Conservation (phyloP, 805 yeast genomes). For the Metschnikowia colocasiae region DNA sequence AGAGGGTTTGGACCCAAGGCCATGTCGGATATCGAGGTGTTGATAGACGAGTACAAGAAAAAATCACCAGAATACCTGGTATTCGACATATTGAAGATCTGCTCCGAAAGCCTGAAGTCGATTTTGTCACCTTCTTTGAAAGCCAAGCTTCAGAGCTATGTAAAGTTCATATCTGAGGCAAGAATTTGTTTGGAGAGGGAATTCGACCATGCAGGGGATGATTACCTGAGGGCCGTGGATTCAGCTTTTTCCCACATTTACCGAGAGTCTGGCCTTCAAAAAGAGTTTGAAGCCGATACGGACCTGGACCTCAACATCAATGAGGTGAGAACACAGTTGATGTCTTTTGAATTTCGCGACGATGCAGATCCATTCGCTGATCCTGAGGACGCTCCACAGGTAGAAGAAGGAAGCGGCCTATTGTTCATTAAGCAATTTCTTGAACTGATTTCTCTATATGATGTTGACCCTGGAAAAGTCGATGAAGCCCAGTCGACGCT, state of each 20-base stretch:
- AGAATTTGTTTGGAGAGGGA: slow-evolving; percentile 9
- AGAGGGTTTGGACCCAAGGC: slow-evolving; percentile 66
- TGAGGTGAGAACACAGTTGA: slow-evolving; percentile 38
- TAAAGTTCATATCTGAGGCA: slow-evolving; percentile 25
- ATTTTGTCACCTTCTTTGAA: slow-evolving; percentile 14
- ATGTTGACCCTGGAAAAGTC: slow-evolving; percentile 21
- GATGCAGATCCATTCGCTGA: slow-evolving; percentile 22
- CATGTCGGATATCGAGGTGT: slow-evolving; percentile 23
- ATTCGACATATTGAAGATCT: slow-evolving; percentile 8
- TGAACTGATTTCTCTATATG: slow-evolving; percentile 17
- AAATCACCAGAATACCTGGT: slow-evolving; percentile 5
- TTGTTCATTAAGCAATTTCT: slow-evolving; percentile 12
- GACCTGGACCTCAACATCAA: slow-evolving; percentile 33
- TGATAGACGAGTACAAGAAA: slow-evolving; percentile 22
- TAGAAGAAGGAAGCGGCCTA: slow-evolving; percentile 14
- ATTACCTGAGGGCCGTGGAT: not conserved
- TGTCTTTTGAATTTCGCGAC: slow-evolving; percentile 28
- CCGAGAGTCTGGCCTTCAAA: slow-evolving; percentile 26
- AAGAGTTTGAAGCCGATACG: slow-evolving; percentile 26
- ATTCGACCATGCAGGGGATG: slow-evolving; percentile 8
- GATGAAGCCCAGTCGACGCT: slow-evolving; percentile 18
- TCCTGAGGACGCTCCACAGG: slow-evolving; percentile 1
- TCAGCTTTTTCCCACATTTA: slow-evolving; percentile 25
- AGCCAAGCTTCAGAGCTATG: slow-evolving; percentile 22
- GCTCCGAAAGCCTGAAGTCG: slow-evolving; percentile 5